Conservation (phyloP, 345 rosid genomes). For the Salix viminalis region DNA sequence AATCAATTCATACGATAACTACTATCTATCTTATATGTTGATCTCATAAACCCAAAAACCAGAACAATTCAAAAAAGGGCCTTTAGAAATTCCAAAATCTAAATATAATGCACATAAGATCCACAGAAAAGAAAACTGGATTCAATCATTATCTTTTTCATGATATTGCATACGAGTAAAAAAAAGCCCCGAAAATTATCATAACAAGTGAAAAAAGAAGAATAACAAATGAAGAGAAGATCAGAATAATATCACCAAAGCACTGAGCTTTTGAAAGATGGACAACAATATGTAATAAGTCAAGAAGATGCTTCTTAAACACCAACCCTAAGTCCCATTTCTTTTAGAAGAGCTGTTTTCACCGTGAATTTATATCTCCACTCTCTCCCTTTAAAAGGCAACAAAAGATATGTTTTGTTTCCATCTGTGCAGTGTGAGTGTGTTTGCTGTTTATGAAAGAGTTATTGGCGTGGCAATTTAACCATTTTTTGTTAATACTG, state of each 20-base stretch:
- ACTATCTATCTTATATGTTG: not conserved
- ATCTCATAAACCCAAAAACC: not conserved
- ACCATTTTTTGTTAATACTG: not conserved
- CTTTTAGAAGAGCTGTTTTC: not conserved
- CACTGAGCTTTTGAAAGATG: not conserved
- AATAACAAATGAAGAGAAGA: not conserved
- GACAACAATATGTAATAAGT: not conserved
- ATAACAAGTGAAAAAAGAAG: not conserved
- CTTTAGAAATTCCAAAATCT: not conserved
- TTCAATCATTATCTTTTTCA: not conserved
- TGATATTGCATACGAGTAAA: not conserved
- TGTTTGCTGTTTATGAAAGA: conserved; percentile 14
- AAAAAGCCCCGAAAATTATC: not conserved
- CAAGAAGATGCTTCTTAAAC: not conserved
- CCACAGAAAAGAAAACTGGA: not conserved
- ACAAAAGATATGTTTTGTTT: conserved; percentile 11
- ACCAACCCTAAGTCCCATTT: too few species aligned
- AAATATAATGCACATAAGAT: not conserved
- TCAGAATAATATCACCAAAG: not conserved
- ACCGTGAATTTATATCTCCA: conserved; percentile 9
- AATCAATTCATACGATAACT: not conserved
- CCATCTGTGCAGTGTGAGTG: not conserved
- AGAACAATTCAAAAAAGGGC: not conserved
- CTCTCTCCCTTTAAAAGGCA: conserved; percentile 12
- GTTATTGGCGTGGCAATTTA: not conserved